Percentiles rank a stretch among this genome's conserved stretches.
Conservation (phyloP, 23 red algal genomes). For the Cyanidioschyzon merolae region DNA sequence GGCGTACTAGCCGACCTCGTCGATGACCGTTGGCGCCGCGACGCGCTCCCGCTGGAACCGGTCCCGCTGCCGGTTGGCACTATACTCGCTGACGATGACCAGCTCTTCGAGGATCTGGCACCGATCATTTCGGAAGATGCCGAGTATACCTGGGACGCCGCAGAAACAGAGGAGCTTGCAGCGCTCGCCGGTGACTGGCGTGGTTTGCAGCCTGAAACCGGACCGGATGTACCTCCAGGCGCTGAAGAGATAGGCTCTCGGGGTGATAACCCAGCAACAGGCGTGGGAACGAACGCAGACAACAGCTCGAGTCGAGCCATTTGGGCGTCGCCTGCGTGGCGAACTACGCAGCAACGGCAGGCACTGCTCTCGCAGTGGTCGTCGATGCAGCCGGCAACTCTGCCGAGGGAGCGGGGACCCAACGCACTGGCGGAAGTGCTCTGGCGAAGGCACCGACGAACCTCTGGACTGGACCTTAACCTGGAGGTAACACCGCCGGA, state of each 20-base stretch:
- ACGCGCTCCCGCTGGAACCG: not conserved
- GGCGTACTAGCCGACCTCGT: not conserved
- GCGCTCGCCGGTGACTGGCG: not conserved
- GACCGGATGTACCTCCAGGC: not conserved
- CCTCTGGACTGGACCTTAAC: not conserved
- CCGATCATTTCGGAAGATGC: not conserved
- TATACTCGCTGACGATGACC: not conserved
- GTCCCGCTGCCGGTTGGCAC: not conserved
- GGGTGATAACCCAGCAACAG: not conserved
- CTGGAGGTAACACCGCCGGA: not conserved
- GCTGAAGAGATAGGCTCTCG: not conserved
- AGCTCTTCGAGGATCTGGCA: not conserved
- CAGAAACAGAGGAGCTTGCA: not conserved
- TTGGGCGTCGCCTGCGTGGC: not conserved
- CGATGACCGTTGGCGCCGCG: constrained; percentile 11
- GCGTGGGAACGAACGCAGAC: not conserved
- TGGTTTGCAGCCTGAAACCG: not conserved
- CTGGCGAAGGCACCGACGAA: not conserved
- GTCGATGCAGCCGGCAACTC: not conserved
- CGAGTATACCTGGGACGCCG: not conserved
- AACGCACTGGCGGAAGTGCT: not conserved
- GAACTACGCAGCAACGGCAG: not conserved
- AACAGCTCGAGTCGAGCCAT: not conserved
- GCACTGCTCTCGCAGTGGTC: not conserved
- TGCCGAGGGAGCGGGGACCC: not conserved